Evolutionary conservation across 345 rosid species (phyloP).

Genomic region (Eucalyptus cloeziana): DNA sequence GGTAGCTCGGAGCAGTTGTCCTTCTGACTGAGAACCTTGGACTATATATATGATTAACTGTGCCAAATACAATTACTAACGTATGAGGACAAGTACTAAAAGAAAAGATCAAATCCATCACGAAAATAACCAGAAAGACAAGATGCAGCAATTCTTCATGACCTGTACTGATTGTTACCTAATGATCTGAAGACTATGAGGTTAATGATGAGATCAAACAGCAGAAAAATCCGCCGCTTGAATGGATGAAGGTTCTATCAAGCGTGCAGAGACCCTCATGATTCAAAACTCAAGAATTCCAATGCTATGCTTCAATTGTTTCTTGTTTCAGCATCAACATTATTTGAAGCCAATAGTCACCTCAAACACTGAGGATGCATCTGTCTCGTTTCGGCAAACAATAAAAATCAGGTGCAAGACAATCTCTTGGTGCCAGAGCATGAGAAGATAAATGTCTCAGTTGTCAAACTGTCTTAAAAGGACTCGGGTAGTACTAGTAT

Average conservation of each 20-base stretch:
- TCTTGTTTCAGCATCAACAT: not conserved
- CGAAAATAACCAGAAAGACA: not conserved
- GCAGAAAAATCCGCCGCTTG: not conserved
- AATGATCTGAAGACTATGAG: not conserved
- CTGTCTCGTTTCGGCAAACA: not conserved
- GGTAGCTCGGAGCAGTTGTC: not conserved
- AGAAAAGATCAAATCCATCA: not conserved
- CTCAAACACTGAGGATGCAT: not conserved
- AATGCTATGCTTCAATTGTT: not conserved
- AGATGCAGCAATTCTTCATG: not conserved
- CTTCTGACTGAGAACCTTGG: not conserved
- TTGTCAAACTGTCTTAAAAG: not conserved
- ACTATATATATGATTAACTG: not conserved
- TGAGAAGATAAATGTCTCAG: not conserved
- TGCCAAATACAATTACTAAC: not conserved
- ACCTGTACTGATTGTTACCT: not conserved
- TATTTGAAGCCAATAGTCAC: not conserved
- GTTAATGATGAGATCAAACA: not conserved
- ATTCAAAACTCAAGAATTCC: not conserved
- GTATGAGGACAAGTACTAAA: not conserved
- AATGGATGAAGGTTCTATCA: not conserved
- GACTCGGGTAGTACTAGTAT: not conserved
- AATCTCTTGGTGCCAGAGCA: not conserved
- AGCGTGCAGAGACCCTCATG: not conserved
- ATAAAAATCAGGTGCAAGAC: not conserved